Percentiles rank a stretch among this genome's conserved stretches.
Conservation (phyloP, 768 basidiomycete species). For the Russula emetica region DNA sequence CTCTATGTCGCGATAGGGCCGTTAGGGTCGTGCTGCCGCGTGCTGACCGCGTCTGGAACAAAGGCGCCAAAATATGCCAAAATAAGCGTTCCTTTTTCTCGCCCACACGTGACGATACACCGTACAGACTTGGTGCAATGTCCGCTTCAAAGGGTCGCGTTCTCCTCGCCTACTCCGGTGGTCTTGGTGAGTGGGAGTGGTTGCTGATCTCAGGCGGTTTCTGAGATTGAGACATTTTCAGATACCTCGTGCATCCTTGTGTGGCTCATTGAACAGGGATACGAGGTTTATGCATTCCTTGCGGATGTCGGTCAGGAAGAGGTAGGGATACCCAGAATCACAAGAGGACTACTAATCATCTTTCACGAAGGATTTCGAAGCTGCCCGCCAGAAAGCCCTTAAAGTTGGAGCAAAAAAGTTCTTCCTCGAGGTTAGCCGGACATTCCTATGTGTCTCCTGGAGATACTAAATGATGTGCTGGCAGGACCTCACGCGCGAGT, state of each 20-base stretch:
- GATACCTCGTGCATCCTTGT: slow-evolving; percentile 99
- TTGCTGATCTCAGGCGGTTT: not conserved
- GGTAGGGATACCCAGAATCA: slow-evolving; percentile 38
- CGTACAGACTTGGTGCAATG: slow-evolving; percentile 37
- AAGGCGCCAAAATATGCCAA: not conserved
- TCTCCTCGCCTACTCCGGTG: slow-evolving; percentile 96
- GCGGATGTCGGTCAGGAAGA: slow-evolving; percentile 93
- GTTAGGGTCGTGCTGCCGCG: no score
- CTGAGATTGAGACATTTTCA: slow-evolving; percentile 33
- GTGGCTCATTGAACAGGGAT: slow-evolving; percentile 97
- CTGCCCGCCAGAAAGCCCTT: slow-evolving; percentile 85
- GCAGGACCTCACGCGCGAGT: slow-evolving; percentile 91
- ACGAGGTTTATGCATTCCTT: slow-evolving; percentile 97
- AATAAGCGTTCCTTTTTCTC: not conserved
- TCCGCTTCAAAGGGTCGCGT: slow-evolving; percentile 70
- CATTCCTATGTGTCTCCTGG: not conserved
- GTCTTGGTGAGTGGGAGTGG: slow-evolving; percentile 72
- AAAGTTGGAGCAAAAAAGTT: slow-evolving; percentile 94
- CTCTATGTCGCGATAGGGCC: not conserved
- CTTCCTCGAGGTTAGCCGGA: slow-evolving; percentile 65
- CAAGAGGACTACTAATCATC: slow-evolving; percentile 17
- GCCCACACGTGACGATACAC: not conserved
- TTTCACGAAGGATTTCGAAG: slow-evolving; percentile 74
- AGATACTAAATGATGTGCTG: not conserved
- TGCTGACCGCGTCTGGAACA: not conserved